phyloP scores from a whole-genome alignment of 1,139 yeast genomes.

The Pichia sp. region DNA sequence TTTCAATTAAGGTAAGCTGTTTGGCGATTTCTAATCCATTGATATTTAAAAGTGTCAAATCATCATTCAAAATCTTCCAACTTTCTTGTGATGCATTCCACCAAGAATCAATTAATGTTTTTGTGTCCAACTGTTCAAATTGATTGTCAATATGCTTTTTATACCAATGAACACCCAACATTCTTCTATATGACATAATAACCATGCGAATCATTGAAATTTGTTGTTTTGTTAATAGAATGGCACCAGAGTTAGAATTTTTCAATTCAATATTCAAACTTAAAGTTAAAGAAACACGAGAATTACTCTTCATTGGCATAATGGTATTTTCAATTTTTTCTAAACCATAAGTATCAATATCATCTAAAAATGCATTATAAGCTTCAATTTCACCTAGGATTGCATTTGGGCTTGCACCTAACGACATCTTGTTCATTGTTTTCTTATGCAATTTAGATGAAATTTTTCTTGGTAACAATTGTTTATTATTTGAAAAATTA shows the following conservation, averaged over 20 bases:
- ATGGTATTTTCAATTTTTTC: conserved; percentile 38
- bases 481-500: conserved; percentile 29
- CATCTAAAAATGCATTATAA: conserved; percentile 28
- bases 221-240: conserved; percentile 34
- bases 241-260: conserved; percentile 18
- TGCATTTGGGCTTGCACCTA: conserved; percentile 15
- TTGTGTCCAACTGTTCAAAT: conserved; percentile 26
- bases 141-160: conserved; percentile 8
- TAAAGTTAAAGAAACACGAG: conserved; percentile 22
- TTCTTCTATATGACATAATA: conserved; percentile 43
- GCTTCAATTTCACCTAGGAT: conserved; percentile 25
- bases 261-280: conserved; percentile 25
- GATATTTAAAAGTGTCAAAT: conserved; percentile 53
- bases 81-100: conserved; percentile 32
- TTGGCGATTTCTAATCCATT: conserved; percentile 80
- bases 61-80: conserved; percentile 29
- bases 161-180: conserved; percentile 45
- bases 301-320: conserved; percentile 4
- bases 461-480: conserved; percentile 41
- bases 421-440: conserved; percentile 25
- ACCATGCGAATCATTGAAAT: conserved; percentile 39
- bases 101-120: conserved; percentile 32
- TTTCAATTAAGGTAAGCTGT: conserved; percentile 77
- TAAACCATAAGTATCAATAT: conserved; percentile 44
- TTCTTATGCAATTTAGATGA: conserved; percentile 28